A percentile compares a stretch with the other conserved stretches of the same genome.
Evolutionary conservation across 2,329 filamentous ascomycete genomes (phyloP).

Genomic region (Diaporthe ilicicola): DNA sequence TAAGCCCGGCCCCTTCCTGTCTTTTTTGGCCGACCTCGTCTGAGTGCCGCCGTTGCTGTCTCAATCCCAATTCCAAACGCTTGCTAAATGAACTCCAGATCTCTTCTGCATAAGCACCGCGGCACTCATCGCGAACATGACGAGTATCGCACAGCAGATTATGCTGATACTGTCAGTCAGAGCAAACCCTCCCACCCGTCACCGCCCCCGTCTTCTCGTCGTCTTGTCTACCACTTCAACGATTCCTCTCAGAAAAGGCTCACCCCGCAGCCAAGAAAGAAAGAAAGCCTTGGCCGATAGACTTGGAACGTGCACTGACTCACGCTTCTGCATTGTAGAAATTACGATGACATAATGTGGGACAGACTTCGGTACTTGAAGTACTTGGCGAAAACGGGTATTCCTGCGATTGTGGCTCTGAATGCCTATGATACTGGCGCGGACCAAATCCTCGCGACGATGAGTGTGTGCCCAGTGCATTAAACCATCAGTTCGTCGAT

Average conservation of each 20-base stretch:
- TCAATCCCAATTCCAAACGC: background rate
- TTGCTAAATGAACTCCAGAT: conserved; percentile 10
- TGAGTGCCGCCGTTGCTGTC: background rate
- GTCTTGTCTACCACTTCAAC: background rate
- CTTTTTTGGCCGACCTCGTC: background rate
- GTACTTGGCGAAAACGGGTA: background rate
- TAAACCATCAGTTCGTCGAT: too few species aligned
- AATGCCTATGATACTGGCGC: conserved; percentile 6
- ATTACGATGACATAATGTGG: conserved; percentile 32
- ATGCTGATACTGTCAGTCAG: conserved; percentile 30
- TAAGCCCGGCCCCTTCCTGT: background rate
- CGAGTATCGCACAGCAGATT: conserved; percentile 28
- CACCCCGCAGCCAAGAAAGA: background rate
- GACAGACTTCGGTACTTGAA: conserved; percentile 9
- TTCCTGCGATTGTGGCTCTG: conserved; percentile 11
- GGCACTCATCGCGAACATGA: conserved; percentile 20
- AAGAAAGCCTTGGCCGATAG: background rate
- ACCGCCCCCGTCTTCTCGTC: background rate
- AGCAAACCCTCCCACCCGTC: background rate
- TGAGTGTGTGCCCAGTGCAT: conserved; percentile 11
- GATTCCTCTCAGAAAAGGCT: background rate
- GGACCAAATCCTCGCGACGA: conserved; percentile 14
- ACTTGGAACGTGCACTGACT: background rate
- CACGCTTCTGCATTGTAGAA: background rate
- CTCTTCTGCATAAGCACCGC: conserved; percentile 21